Percentiles rank a stretch among this genome's conserved stretches.
phyloP scores from a whole-genome alignment of 169 alveolate genomes.

The Plasmodium gallinaceum region DNA sequence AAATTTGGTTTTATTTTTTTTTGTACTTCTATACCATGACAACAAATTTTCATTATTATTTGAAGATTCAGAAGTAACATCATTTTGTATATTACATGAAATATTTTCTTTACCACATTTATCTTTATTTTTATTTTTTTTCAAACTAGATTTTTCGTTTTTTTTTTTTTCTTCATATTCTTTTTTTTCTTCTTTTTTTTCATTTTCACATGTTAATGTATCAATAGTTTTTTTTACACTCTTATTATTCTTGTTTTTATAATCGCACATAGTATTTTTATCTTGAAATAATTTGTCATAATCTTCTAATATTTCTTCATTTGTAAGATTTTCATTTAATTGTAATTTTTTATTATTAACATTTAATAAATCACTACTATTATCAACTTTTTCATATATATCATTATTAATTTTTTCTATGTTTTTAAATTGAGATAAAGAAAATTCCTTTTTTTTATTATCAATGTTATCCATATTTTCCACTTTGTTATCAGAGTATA shows the following conservation, averaged over 20 bases:
- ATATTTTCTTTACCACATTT: background rate
- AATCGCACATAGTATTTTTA: background rate
- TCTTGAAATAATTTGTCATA: too few species aligned
- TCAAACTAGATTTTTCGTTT: constrained; percentile 2
- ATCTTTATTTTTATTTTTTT: constrained; percentile 16
- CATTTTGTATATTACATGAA: background rate
- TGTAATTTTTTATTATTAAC: background rate
- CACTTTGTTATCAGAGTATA: background rate
- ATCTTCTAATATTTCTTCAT: background rate
- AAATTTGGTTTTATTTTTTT: constrained; percentile 7
- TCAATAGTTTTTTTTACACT: background rate
- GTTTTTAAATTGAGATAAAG: background rate
- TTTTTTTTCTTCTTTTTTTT: background rate
- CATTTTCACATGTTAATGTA: background rate
- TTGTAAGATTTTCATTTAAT: background rate
- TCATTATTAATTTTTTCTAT: background rate
- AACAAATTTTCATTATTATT: constrained; percentile 25
- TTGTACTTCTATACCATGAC: constrained; percentile 11
- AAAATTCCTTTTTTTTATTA: background rate
- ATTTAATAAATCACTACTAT: background rate
- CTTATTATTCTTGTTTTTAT: background rate
- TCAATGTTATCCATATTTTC: background rate
- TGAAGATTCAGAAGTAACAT: constrained; percentile 1
- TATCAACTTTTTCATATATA: background rate
- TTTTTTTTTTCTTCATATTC: background rate